Conservation (phyloP, 2,329 filamentous ascomycete species). For the Colletotrichum horii region DNA sequence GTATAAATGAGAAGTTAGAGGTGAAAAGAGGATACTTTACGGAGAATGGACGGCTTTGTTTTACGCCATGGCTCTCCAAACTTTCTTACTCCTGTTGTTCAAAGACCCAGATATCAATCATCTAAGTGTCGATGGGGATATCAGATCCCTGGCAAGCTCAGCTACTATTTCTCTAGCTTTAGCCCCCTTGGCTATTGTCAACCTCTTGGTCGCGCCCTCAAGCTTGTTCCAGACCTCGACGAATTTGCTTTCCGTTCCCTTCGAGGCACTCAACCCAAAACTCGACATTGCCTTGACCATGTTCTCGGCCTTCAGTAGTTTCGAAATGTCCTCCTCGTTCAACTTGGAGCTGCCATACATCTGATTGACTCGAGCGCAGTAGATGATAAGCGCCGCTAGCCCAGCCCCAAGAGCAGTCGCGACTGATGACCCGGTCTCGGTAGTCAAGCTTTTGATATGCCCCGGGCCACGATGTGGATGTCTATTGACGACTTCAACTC, state of each 20-base stretch:
- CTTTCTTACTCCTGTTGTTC: not conserved
- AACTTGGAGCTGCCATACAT: not conserved
- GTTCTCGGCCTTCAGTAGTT: not conserved
- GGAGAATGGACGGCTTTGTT: not conserved
- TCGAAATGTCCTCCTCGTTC: not conserved
- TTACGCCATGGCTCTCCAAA: accelerated
- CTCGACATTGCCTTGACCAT: not conserved
- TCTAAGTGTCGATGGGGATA: not conserved
- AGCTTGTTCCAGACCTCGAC: not conserved
- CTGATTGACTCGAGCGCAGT: not conserved
- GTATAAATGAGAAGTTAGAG: too few species aligned
- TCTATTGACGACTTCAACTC: not conserved
- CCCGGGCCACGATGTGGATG: not conserved
- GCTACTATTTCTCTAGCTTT: not conserved
- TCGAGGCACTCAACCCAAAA: too few species aligned
- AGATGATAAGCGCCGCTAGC: not conserved
- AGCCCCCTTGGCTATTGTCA: not conserved
- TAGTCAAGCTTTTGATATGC: not conserved
- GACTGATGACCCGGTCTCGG: not conserved
- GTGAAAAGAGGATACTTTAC: accelerated
- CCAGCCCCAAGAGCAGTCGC: not conserved
- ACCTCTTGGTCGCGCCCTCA: not conserved
- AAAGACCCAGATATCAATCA: accelerated
- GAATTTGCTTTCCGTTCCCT: too few species aligned
- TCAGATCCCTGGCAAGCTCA: not conserved